Evolutionary conservation across 2,329 filamentous ascomycete genomes (phyloP).

Genomic region (Ceratocystis cacaofunesta): DNA sequence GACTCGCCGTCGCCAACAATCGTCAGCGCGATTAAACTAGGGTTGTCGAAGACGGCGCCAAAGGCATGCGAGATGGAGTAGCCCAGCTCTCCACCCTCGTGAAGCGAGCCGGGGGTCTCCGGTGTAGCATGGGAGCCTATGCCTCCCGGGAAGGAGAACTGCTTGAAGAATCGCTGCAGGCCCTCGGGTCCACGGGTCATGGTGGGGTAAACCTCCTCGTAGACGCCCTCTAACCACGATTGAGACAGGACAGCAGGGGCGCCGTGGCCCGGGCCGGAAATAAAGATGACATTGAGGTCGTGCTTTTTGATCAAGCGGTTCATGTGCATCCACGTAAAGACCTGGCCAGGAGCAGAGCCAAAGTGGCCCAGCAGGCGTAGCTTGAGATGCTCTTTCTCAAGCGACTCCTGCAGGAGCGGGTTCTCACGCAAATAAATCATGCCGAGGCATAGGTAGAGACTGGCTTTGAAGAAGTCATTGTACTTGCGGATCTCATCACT

Average conservation of each 20-base stretch:
- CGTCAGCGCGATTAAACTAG: slow-evolving; percentile 57
- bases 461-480: slow-evolving; percentile 60
- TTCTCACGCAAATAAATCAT: slow-evolving; percentile 71
- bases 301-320: slow-evolving; percentile 73
- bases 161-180: slow-evolving; percentile 64
- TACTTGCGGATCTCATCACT: slow-evolving; percentile 52
- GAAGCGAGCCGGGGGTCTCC: slow-evolving; percentile 61
- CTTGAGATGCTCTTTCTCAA: slow-evolving; percentile 58
- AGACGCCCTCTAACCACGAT: slow-evolving; percentile 62
- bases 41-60: slow-evolving; percentile 60
- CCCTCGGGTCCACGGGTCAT: slow-evolving; percentile 55
- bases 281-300: slow-evolving; percentile 54
- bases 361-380: slow-evolving; percentile 61
- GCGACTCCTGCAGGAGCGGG: slow-evolving; percentile 53
- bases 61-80: slow-evolving; percentile 70
- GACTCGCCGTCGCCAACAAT: slow-evolving; percentile 71
- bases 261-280: slow-evolving; percentile 65
- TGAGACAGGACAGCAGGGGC: slow-evolving; percentile 63
- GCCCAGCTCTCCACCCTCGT: slow-evolving; percentile 70
- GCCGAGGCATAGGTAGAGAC: slow-evolving; percentile 58
- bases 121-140: slow-evolving; percentile 66
- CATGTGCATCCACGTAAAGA: slow-evolving; percentile 70
- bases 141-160: slow-evolving; percentile 68
- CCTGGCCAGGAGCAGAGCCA: slow-evolving; percentile 66
- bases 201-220: slow-evolving; percentile 62